These are phyloP conservation scores for Aegilops longissima DNA, from an alignment of 176 grass and related monocot species.

Conservation along the genomic window DNA sequence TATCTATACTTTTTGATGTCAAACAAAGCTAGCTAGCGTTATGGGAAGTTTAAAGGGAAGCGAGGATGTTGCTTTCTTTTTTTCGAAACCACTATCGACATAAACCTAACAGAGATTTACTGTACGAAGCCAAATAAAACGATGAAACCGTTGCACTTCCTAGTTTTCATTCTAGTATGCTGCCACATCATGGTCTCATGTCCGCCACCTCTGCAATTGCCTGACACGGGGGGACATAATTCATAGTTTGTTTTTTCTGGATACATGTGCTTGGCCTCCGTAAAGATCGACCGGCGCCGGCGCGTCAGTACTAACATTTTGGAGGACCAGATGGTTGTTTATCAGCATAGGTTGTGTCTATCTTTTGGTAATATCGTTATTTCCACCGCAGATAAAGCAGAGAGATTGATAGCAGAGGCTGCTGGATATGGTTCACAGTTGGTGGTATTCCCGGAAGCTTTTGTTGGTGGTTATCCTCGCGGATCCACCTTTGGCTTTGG, in stretches of 20 bases:
- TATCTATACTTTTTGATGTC: not conserved
- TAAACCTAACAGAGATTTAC: not conserved
- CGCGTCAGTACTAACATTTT: not conserved
- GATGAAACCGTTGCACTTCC: not conserved
- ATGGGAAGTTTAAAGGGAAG: not conserved
- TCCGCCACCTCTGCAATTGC: not conserved
- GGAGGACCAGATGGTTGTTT: not conserved
- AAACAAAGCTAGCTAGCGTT: not conserved
- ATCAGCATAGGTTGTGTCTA: not conserved
- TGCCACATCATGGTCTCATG: not conserved
- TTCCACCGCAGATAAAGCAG: slow-evolving; percentile 69
- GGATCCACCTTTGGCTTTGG: slow-evolving; percentile 82
- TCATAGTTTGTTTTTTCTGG: not conserved
- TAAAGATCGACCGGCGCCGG: too few species aligned
- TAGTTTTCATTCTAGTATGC: not conserved
- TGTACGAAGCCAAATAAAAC: not conserved
- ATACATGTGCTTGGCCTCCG: not conserved
- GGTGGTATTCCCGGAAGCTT: slow-evolving; percentile 93
- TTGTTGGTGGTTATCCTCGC: slow-evolving; percentile 86
- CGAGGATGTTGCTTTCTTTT: too few species aligned
- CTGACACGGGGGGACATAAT: not conserved
- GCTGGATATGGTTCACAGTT: slow-evolving; percentile 78
- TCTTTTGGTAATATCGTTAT: slow-evolving; percentile 16
- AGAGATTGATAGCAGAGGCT: slow-evolving; percentile 84
- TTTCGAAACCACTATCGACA: not conserved